Evolutionary conservation across 139 green algal species (phyloP), one percentile per base, ranked within the genome.

Genomic region (Volvox africanus): DNA sequence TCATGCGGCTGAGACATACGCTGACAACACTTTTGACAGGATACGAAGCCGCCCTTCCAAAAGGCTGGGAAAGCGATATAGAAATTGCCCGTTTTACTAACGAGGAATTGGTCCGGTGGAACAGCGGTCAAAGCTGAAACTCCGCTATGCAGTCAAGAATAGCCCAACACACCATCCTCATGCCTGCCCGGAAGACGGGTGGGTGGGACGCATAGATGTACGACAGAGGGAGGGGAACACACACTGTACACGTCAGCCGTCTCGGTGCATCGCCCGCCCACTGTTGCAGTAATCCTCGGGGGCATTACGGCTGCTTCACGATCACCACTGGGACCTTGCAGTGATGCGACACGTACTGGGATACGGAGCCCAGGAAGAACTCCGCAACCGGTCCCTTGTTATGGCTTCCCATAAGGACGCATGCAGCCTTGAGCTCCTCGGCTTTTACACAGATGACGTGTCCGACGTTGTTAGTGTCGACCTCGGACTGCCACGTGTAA

Each of bases 401-500:
- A 62, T 96, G 94, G 55, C 81, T 92, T 30, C 94, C 94, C 93
- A 98, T 94, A 1, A 97, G 91, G 0, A 97, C 69, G 21, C 92
- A 84, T 2, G 85, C 86, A 21, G 93, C 95, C 18, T 93, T 86
- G 67, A 98, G 86, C 78, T 97, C 94, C n/a, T 95, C 91, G 3
- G 94, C 94, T 37, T 96, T 96, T 32, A 92, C 85, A 87, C 94
- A 97, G 44, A 98, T 86, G 22, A 97, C 93, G 79, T 95, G 95
- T 14, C 96, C 96, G 24, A 97, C 94, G 73, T 44, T 93, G 79
- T 96, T 94, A 0, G 92, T 94, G 93, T 97, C 95, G 0, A 87
- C 90, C 62, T 94, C 92, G 24, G 86, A 94, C 92, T 94, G 92
- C 20, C 35, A 77, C 44, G 44, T 55, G 44, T 55, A 55, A 55